Evolutionary conservation across 2,329 filamentous ascomycete species (phyloP), one percentile per base, ranked within the genome.

Genomic region (Colletotrichum sp.): DNA sequence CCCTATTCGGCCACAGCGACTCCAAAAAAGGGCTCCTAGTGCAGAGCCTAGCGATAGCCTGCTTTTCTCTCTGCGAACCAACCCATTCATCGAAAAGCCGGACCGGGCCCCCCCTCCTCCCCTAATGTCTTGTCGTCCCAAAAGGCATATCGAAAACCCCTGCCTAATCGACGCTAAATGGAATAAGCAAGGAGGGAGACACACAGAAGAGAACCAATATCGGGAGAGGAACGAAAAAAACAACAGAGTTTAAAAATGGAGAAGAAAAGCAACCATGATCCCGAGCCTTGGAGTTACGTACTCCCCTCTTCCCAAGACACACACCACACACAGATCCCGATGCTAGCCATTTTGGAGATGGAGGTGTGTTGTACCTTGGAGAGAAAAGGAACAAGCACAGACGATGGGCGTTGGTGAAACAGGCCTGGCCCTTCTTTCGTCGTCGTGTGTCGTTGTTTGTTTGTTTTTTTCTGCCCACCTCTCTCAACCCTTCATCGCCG

Each of bases 111-210:
- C 39, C n/a, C 55, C n/a, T 5, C 28, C 12, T 12, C 15, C n/a
- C 22, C 59, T 69, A 44, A 44, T 44, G 39, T 44, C 39, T 44
- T 44, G 39, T 44, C 39, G 39, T 44, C 28, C 64, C 65, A 72
- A 39, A 30, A 62, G 68, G 24, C 15, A 52, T 24, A 26, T 36
- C 30, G n/a, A 28, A 68, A 75, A 44, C 39, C 55, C 44, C 39
- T 44, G 55, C 69, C 32, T 64, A 72, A 72, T 67, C 63, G 69
- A 68, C 63, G 63, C 69, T 72, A 75, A 30, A 28, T 48, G 15
- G 28, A 52, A 75, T 9, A 62, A 72, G 68, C 72, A 57, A 67
- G 36, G 24, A 62, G 52, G 62, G 24, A 28, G 15, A 22, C 30
- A 62, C 60, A 36, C 18, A 44, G 18, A n/a, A 44, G 39, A 44